Base-by-base conservation (phyloP, 208 protist genomes). In the Leishmania mexicana region DNA sequence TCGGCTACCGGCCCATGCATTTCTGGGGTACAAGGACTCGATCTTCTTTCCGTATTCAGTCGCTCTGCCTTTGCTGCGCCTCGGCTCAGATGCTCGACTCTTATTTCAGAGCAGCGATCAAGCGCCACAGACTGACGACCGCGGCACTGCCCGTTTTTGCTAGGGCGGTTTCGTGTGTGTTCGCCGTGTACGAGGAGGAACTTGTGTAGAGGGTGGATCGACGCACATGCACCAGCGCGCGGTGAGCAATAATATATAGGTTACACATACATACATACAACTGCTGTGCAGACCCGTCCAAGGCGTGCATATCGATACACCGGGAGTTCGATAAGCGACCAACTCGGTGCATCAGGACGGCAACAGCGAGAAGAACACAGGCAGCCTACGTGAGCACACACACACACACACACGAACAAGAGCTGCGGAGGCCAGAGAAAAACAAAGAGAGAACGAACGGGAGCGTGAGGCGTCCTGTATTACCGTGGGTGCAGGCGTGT, bases 321-420 rank as follows among this genome's bases (percentile, higher is more conserved):
- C 57, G n/a, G 57, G 60, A 65, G 11, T 4, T 13, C 11, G 1
- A 38, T 28, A 35, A 65, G 60, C 60, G n/a, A 65, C n/a, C 10
- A 8, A 11, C 60, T 38, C 60, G 0, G n/a, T 31, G 24, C 4
- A 17, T 21, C 24, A 11, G 19, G 8, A 21, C 57, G 24, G 24
- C 57, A 62, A 62, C 31, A 53, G 13, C 3, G 45, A 81, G 0
- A 76, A 73, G 35, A 65, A 67, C 78, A 75, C 13, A 15, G 58
- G 8, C 15, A 31, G 13, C 60, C 28, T 13, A 74, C 19, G 73
- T 3, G 73, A 15, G 47, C 6, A 57, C 47, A 81, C 3, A 76
- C 6, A 77, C 70, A 78, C 21, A 71, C 40, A 67, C 67, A 72
- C 38, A 68, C 21, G 31, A 7, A 72, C 17, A 81, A 2, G 62